Conservation (phyloP, 2,329 filamentous ascomycete genomes). For the Trichoderma sp. region DNA sequence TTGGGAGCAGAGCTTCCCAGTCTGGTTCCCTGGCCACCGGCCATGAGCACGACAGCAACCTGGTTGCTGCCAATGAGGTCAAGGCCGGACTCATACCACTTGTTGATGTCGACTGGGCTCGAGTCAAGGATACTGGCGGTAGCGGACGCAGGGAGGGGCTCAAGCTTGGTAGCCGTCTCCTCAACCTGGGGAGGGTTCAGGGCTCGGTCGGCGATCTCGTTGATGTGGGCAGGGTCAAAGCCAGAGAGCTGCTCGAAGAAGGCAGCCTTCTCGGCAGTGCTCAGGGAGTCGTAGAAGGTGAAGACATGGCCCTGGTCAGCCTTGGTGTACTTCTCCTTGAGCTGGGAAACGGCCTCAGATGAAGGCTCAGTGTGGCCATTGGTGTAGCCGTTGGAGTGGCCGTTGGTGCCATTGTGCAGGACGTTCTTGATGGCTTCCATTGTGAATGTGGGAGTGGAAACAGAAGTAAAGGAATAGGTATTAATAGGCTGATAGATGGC, state of each 20-base stretch:
- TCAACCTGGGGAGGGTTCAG: conserved; percentile 74
- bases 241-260: conserved; percentile 80
- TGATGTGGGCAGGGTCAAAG: conserved; percentile 87
- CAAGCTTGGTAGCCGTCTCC: conserved; percentile 62
- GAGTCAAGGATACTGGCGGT: conserved; percentile 93
- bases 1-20: conserved; percentile 94
- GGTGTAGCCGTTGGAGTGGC: neutral
- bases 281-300: conserved; percentile 80
- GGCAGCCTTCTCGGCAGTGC: conserved; percentile 70
- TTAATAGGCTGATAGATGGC: conserved; percentile 8
- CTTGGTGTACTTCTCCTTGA: conserved; percentile 75
- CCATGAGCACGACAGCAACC: conserved; percentile 90
- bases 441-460: conserved; percentile 28
- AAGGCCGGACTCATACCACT: conserved; percentile 82
- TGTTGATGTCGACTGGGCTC: conserved; percentile 72
- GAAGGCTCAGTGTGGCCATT: conserved; percentile 54
- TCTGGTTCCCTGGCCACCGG: conserved; percentile 93
- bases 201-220: conserved; percentile 79
- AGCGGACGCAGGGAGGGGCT: conserved; percentile 85
- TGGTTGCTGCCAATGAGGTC: conserved; percentile 78
- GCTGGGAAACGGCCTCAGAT: conserved; percentile 65
- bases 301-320: conserved; percentile 81
- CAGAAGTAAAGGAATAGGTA: neutral
- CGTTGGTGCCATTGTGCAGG: conserved; percentile 44
- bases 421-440: conserved; percentile 53